Base-by-base conservation (phyloP, 2,329 filamentous ascomycete genomes). In the Fusarium fujikuroi region DNA sequence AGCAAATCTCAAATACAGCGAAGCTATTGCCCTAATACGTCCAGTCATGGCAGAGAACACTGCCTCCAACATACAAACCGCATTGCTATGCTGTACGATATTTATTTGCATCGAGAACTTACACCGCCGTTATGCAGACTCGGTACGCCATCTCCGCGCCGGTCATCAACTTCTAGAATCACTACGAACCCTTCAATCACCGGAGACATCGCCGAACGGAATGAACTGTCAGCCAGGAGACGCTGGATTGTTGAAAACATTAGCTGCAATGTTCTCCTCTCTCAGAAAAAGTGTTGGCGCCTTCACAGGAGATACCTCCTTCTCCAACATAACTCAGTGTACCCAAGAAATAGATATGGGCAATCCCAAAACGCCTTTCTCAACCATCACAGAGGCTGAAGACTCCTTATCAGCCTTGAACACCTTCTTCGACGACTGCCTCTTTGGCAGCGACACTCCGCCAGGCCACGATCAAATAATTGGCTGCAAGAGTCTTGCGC, bases 101-200 rank as follows among this genome's bases (percentile, higher is more conserved):
- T 77, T 77, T n/a, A 75, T 77, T 30, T 74, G 69, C 28, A 70
- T 77, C 15, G 75, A 77, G 44, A 76, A 68, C 25, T 49, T 77
- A 5, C 57, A 72, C 16, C 67, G 69, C 2, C 75, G 75, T 4
- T 73, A 75, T 15, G 54, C 73, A n/a, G 75, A 77, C 19, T 65
- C 75, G 11, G 49, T 76, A 3, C 68, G 75, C 9, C 75, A 77
- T 25, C 32, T 77, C 12, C 68, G 66, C n/a, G 70, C 75, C 21
- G 75, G 73, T 4, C 62, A 60, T 9, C 58, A 62, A 3, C 63
- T 77, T 7, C 46, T 76, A 50, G 56, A 60, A 16, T 69, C 69
- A 5, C 59, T 68, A 4, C 60, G 42, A 19, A 7, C 10, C 3
- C 7, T 8, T 15, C 50, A 53, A 15, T 49, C 61, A 2, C 42